Base-by-base conservation (phyloP, 192 early-diverging fungal species). In the Linnemannia elongata region DNA sequence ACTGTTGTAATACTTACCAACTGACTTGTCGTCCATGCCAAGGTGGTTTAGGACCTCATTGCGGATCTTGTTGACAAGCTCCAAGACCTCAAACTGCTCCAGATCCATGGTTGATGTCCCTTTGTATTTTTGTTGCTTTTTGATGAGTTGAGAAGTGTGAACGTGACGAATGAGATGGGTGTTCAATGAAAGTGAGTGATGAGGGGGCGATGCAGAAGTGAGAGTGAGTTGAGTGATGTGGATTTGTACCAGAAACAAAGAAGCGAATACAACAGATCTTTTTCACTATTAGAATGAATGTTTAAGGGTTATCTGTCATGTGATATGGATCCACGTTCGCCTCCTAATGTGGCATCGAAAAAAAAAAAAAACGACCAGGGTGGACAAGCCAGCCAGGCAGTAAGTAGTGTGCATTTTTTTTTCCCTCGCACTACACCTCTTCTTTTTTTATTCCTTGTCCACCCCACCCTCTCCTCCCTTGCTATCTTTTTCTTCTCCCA, bases 31-130 rank as follows among this genome's bases (percentile, higher is more conserved):
- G 54, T 95, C 93, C 78, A 98, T 92, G 13, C 96, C 96, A 45
- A 92, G 95, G 83, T 99, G 98, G 89, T 99, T 99, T 33, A 94
- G 90, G 30, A 99, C 90, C 90, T 99, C 98, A 75, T 92, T 96
- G 45, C 96, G 92, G 60, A 99, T 94, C 88, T 97, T 97, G 81
- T 94, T 93, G 12, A 99, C 96, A 49, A 99, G 89, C 60, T 96
- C 96, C 75, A 98, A 92, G 75, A 95, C 93, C 86, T 98, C 98
- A 27, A 99, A 93, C 82, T 95, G 91, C 78, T 94, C 91, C 74
- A 98, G 83, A 80, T 95, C 93, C 83, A 86, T 86, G 57, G 55
- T n/a, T 60, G 63, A 17, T 41, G 38, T 76, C 4, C 22, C 17
- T 52, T 15, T 52, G 5, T 35, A 52, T 27, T 69, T 52, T 38